These are phyloP conservation scores for Aspergillus nanangensis DNA, from an alignment of 495 filamentous ascomycete species.

Conservation along the genomic window DNA sequence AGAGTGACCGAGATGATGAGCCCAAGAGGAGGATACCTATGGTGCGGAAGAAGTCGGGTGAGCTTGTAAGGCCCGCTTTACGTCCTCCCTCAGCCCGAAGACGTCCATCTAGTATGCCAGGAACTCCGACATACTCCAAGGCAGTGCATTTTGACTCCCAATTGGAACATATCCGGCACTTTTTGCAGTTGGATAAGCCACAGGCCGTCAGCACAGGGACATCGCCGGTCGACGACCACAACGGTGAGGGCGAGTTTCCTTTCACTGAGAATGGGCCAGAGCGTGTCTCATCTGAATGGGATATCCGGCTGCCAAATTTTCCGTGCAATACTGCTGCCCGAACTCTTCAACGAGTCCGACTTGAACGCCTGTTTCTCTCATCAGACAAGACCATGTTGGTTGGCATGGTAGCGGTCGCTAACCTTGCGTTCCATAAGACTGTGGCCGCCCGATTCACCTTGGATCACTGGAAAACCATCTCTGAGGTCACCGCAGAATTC, in stretches of 20 bases:
- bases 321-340: constrained; percentile 64
- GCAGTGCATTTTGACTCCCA: constrained; percentile 94
- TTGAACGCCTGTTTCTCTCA: constrained; percentile 84
- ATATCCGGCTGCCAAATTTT: constrained; percentile 79
- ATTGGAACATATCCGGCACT: constrained; percentile 91
- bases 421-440: constrained; percentile 83
- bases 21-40: constrained; percentile 66
- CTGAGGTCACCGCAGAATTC: constrained; percentile 86
- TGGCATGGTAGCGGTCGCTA: constrained; percentile 78
- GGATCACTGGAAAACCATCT: constrained; percentile 97
- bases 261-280: constrained; percentile 59
- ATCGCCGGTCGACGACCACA: constrained; percentile 86
- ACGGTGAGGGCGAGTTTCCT: constrained; percentile 81
- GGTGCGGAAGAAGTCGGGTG: constrained; percentile 97
- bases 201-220: constrained; percentile 92
- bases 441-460: constrained; percentile 91
- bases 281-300: constrained; percentile 65
- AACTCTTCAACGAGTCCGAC: constrained; percentile 58
- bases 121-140: constrained; percentile 92
- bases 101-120: constrained; percentile 93
- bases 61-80: constrained; percentile 89
- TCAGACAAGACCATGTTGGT: constrained; percentile 78
- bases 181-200: constrained; percentile 86
- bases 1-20: constrained; percentile 59
- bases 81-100: constrained; percentile 64